These are phyloP conservation scores for Gyrodon lividus DNA, from an alignment of 768 basidiomycete species.

Conservation along the genomic window DNA sequence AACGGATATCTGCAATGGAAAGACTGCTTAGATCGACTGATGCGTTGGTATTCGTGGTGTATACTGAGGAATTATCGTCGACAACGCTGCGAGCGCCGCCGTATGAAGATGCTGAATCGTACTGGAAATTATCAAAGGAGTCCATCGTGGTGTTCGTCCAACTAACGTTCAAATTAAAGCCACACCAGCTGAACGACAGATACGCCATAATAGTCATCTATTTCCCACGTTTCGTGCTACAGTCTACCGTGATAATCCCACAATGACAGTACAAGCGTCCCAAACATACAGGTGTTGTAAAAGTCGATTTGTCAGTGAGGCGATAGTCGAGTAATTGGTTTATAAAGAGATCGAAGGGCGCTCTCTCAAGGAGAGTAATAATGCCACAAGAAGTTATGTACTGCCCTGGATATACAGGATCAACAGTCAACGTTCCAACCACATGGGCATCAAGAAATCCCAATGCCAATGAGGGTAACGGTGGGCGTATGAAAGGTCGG, in stretches of 20 bases:
- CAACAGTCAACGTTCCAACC: neutral
- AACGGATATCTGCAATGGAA: slow-evolving; percentile 64
- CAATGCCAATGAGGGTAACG: neutral
- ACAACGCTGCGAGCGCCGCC: slow-evolving; percentile 65
- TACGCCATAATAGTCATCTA: slow-evolving; percentile 18
- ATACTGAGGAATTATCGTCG: slow-evolving; percentile 80
- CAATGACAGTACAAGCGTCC: slow-evolving; percentile 7
- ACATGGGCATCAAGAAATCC: neutral
- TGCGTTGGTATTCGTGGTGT: slow-evolving; percentile 66
- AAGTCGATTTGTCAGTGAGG: neutral
- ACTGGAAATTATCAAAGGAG: slow-evolving; percentile 83
- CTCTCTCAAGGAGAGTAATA: neutral
- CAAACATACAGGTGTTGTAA: slow-evolving; percentile 8
- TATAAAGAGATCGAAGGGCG: neutral
- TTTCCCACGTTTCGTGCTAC: slow-evolving; percentile 23
- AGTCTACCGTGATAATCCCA: neutral
- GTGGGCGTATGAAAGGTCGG: neutral
- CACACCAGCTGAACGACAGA: neutral
- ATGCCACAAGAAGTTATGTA: slow-evolving; percentile 11
- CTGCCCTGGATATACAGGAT: neutral
- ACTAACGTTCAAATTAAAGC: neutral
- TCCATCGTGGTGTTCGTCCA: slow-evolving; percentile 52
- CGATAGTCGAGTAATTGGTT: neutral
- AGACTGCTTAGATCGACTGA: slow-evolving; percentile 65
- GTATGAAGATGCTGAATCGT: slow-evolving; percentile 80